Conservation (phyloP, 805 yeast species). For the Yueomyces sinensis region DNA sequence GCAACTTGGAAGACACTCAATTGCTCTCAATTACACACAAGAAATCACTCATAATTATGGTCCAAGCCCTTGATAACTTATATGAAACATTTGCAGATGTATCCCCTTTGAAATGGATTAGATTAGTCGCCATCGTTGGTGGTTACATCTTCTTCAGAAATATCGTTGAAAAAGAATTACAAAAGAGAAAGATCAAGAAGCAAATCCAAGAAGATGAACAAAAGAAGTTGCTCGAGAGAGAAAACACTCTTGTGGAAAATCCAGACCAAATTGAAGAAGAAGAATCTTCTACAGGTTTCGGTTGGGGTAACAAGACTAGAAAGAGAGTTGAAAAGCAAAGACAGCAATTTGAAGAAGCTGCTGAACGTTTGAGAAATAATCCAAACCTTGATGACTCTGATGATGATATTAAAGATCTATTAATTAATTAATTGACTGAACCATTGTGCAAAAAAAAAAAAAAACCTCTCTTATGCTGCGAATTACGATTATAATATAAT, state of each 20-base stretch:
- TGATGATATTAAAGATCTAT: slow-evolving; percentile 53
- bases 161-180: slow-evolving; percentile 42
- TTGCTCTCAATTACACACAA: too few relatives aligned
- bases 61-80: background rate
- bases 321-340: slow-evolving; percentile 42
- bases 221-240: slow-evolving; percentile 19
- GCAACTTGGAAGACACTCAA: too few relatives aligned
- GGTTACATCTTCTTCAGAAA: slow-evolving; percentile 50
- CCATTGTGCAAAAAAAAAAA: too few relatives aligned
- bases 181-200: slow-evolving; percentile 42
- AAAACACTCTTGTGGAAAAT: slow-evolving; percentile 24
- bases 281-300: slow-evolving; percentile 31
- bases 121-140: slow-evolving; percentile 37
- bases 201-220: slow-evolving; percentile 26
- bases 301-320: slow-evolving; percentile 75
- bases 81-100: background rate
- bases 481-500: too few relatives aligned
- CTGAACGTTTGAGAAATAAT: slow-evolving; percentile 27
- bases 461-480: too few relatives aligned
- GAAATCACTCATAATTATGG: too few relatives aligned
- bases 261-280: slow-evolving; percentile 24
- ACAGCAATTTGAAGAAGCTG: slow-evolving; percentile 35
- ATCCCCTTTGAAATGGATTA: slow-evolving; percentile 6
- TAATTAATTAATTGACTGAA: slow-evolving; percentile 54
- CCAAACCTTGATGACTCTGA: slow-evolving; percentile 41